Percentiles rank a stretch among this genome's conserved stretches.
Conservation (phyloP, 768 basidiomycete species). For the Hirschioporus abietinus region DNA sequence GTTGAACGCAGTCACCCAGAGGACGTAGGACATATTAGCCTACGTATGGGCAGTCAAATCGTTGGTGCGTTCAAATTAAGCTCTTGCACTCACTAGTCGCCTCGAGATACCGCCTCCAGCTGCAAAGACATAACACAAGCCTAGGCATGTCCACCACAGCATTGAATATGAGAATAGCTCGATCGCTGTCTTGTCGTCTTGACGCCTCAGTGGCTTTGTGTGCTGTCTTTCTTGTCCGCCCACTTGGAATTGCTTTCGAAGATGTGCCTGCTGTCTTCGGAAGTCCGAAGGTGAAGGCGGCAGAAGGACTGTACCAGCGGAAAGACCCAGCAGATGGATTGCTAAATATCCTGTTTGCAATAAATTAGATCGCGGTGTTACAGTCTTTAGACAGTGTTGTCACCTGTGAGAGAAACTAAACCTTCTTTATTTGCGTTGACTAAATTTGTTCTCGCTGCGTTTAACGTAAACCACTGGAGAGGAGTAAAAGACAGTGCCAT, state of each 20-base stretch:
- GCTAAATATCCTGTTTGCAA: constrained; percentile 70
- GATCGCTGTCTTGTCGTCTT: constrained; percentile 67
- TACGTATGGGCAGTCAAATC: constrained; percentile 26
- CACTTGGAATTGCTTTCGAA: background rate
- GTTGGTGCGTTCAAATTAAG: background rate
- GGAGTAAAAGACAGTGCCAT: constrained; percentile 47
- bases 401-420: constrained; percentile 70
- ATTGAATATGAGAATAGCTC: constrained; percentile 73
- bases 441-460: constrained; percentile 55
- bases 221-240: background rate
- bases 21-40: constrained; percentile 85
- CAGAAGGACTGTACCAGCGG: constrained; percentile 73
- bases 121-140: constrained; percentile 26
- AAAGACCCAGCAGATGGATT: constrained; percentile 82
- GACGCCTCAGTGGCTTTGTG: constrained; percentile 27
- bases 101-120: constrained; percentile 47
- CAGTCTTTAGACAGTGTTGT: background rate
- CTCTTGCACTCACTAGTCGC: constrained; percentile 43
- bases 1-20: constrained; percentile 90
- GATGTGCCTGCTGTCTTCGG: constrained; percentile 37
- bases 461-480: constrained; percentile 60
- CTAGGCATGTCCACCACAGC: constrained; percentile 71
- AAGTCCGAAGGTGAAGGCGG: constrained; percentile 76
- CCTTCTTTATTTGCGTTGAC: constrained; percentile 91
- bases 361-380: background rate